These are phyloP conservation scores for Eucalyptus shirleyi DNA, from an alignment of 345 rosid species.

Conservation along the genomic window DNA sequence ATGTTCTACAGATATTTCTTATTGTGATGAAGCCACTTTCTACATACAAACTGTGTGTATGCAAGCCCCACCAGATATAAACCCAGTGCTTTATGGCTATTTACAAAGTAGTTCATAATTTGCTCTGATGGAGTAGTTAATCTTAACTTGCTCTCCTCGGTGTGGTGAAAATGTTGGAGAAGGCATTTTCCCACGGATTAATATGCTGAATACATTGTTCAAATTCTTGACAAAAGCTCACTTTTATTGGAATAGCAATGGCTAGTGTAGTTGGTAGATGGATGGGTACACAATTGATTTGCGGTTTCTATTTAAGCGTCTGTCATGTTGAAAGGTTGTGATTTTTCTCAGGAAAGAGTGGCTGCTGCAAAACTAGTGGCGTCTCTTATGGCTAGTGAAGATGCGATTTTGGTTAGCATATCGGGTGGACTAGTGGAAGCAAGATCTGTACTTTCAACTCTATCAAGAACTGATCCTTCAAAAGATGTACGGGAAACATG, in stretches of 20 bases:
- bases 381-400: slow-evolving; percentile 83
- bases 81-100: background rate
- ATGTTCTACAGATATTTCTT: background rate
- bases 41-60: background rate
- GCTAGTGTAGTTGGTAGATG: background rate
- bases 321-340: background rate
- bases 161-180: background rate
- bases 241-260: background rate
- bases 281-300: background rate
- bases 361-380: slow-evolving; percentile 78
- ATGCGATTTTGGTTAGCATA: slow-evolving; percentile 44
- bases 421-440: slow-evolving; percentile 65
- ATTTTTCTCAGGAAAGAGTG: slow-evolving; percentile 57
- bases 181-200: background rate
- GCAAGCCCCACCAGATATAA: background rate
- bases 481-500: slow-evolving; percentile 41
- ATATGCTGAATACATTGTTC: background rate
- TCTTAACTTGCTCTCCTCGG: background rate
- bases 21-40: background rate
- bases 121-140: background rate
- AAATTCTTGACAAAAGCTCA: background rate
- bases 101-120: background rate
- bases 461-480: slow-evolving; percentile 49
- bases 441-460: slow-evolving; percentile 36
- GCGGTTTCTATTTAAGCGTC: background rate